Percentiles rank a stretch among this genome's conserved stretches.
phyloP scores from a whole-genome alignment of 2,329 filamentous ascomycete species.

The Aspergillus ustus region DNA sequence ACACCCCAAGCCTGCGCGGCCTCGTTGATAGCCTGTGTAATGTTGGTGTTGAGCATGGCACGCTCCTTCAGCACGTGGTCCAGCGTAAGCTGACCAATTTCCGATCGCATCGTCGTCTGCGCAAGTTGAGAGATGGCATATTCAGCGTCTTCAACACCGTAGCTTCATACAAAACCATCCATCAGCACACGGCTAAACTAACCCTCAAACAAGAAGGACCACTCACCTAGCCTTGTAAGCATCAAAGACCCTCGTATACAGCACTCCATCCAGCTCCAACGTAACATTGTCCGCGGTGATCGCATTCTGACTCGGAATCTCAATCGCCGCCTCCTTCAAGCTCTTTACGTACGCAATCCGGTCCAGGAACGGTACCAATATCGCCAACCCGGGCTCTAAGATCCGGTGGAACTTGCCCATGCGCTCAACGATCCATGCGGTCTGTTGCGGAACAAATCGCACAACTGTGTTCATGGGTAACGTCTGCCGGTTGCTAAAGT shows the following conservation, averaged over 20 bases:
- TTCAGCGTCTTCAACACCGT: constrained; percentile 97
- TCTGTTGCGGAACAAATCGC: constrained; percentile 98
- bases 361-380: constrained; percentile 88
- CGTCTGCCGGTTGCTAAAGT: constrained; percentile 69
- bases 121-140: constrained; percentile 98
- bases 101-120: constrained; percentile 97
- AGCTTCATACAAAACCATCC: constrained; percentile 58
- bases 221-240: constrained; percentile 92
- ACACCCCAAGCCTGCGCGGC: constrained; percentile 97
- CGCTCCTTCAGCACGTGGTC: constrained; percentile 98
- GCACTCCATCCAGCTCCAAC: constrained; percentile 89
- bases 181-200: neutral
- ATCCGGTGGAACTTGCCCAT: constrained; percentile 98
- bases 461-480: constrained; percentile 93
- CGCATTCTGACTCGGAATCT: constrained; percentile 96
- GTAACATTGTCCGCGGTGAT: constrained; percentile 99
- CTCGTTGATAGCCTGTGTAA: constrained; percentile 98
- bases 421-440: constrained; percentile 98
- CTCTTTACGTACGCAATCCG: constrained; percentile 98
- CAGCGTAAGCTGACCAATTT: constrained; percentile 94
- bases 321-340: constrained; percentile 92
- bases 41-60: constrained; percentile 93
- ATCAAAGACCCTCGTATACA: constrained; percentile 96
- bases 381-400: constrained; percentile 84
- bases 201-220: neutral